These are phyloP conservation scores for Pisolithus marmoratus DNA, from an alignment of 768 basidiomycete genomes.

Conservation along the genomic window DNA sequence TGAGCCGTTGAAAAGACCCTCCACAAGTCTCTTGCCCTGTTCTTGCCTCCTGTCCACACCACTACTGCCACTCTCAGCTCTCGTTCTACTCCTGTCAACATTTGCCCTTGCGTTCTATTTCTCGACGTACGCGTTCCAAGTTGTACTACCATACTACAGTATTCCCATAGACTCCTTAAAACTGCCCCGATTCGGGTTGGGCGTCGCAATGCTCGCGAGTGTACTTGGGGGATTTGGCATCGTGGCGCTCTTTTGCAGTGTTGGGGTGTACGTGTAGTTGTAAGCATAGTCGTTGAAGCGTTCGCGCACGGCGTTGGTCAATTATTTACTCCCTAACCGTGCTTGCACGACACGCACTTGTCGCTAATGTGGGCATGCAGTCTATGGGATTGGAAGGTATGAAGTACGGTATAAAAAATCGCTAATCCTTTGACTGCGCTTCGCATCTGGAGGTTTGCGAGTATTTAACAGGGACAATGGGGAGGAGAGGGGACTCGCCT, in stretches of 20 bases:
- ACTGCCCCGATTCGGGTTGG: conserved; percentile 59
- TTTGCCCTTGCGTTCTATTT: conserved; percentile 90
- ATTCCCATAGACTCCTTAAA: conserved; percentile 63
- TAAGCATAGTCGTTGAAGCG: too few species aligned
- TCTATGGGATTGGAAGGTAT: background rate
- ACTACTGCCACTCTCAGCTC: conserved; percentile 69
- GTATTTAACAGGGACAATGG: background rate
- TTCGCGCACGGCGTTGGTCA: conserved; percentile 16
- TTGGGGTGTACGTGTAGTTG: conserved; percentile 73
- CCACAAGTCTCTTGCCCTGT: conserved; percentile 63
- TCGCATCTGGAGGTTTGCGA: conserved; percentile 58
- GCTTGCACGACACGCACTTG: conserved; percentile 71
- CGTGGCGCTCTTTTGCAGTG: conserved; percentile 82
- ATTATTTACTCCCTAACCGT: conserved; percentile 82
- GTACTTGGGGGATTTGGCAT: conserved; percentile 82
- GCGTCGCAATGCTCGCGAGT: conserved; percentile 69
- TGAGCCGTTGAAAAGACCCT: conserved; percentile 45
- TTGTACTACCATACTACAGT: conserved; percentile 7
- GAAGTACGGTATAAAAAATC: conserved; percentile 84
- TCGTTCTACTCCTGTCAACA: conserved; percentile 64
- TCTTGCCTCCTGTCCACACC: conserved; percentile 60
- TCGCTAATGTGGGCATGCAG: conserved; percentile 5
- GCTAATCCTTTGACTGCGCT: conserved; percentile 95
- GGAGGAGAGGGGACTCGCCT: conserved; percentile 40
- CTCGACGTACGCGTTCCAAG: conserved; percentile 58